A percentile compares a stretch with the other conserved stretches of the same genome.
Conservation (phyloP, 257 asterid species). For the Ilex aquifolium region DNA sequence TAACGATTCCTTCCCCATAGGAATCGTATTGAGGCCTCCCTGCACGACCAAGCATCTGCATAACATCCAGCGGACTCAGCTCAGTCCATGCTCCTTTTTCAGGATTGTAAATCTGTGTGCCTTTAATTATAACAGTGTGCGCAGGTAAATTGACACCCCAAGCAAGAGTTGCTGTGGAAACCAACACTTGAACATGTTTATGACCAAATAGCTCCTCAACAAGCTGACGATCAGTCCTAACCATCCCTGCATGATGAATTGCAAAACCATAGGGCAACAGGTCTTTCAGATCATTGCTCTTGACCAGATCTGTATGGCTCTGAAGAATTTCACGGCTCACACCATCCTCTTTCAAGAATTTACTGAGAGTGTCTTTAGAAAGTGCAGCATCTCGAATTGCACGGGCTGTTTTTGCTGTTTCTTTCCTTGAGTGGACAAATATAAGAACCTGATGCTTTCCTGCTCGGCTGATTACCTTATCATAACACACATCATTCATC, state of each 20-base stretch:
- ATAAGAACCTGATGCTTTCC: slow-evolving; percentile 64
- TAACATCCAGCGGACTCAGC: slow-evolving; percentile 58
- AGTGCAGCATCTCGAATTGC: slow-evolving; percentile 56
- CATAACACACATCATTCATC: slow-evolving; percentile 61
- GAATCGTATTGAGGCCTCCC: slow-evolving; percentile 63
- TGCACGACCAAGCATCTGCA: slow-evolving; percentile 77
- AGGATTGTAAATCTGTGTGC: slow-evolving; percentile 59
- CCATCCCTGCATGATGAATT: slow-evolving; percentile 61
- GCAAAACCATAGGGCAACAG: slow-evolving; percentile 61
- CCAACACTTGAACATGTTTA: slow-evolving; percentile 55
- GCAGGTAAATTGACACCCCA: slow-evolving; percentile 74
- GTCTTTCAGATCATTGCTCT: slow-evolving; percentile 56
- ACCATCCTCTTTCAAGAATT: slow-evolving; percentile 56
- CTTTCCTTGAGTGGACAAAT: slow-evolving; percentile 61
- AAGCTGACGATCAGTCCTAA: slow-evolving; percentile 54
- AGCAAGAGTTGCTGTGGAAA: slow-evolving; percentile 58
- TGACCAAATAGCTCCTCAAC: slow-evolving; percentile 63
- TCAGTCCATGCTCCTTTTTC: slow-evolving; percentile 69
- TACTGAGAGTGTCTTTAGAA: slow-evolving; percentile 47
- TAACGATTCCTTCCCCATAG: slow-evolving; percentile 54
- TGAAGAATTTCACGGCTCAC: slow-evolving; percentile 64
- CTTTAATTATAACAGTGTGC: slow-evolving; percentile 57
- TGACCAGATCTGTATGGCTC: slow-evolving; percentile 43
- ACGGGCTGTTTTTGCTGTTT: slow-evolving; percentile 55
- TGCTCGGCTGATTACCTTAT: slow-evolving; percentile 45